Conservation (phyloP, 1,139 yeast species). For the Scheffersomyces quercinus region DNA sequence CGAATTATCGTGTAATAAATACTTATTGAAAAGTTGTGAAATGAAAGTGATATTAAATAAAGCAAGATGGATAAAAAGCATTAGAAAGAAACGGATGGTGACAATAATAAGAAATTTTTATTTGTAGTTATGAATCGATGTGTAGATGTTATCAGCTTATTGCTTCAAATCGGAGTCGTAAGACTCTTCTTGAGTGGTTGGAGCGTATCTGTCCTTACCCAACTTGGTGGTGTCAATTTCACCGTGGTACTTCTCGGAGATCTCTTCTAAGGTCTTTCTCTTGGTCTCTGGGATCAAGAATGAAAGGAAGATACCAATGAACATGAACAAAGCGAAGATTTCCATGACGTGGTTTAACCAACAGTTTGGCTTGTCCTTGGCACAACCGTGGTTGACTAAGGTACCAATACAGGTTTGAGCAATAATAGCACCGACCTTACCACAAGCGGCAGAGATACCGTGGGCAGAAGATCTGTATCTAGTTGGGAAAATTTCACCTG, state of each 20-base stretch:
- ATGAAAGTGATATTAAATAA: too few species aligned
- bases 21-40: too few species aligned
- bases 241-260: slow-evolving; percentile 75
- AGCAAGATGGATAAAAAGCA: too few species aligned
- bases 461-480: slow-evolving; percentile 98
- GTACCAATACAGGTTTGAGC: slow-evolving; percentile 93
- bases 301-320: slow-evolving; percentile 66
- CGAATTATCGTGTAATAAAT: too few species aligned
- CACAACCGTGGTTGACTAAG: slow-evolving; percentile 74
- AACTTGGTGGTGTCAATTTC: slow-evolving; percentile 55
- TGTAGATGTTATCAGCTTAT: slow-evolving; percentile 4
- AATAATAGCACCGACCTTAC: slow-evolving; percentile 95
- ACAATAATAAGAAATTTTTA: not conserved
- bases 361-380: slow-evolving; percentile 59
- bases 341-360: slow-evolving; percentile 90
- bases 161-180: slow-evolving; percentile 17
- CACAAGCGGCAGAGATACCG: slow-evolving; percentile 94
- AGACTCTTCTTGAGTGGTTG: slow-evolving; percentile 16
- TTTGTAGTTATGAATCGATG: not conserved
- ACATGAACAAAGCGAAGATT: slow-evolving; percentile 88
- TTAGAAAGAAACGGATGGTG: too few species aligned
- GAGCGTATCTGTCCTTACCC: slow-evolving; percentile 16
- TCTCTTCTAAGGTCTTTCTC: slow-evolving; percentile 83
- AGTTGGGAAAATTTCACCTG: slow-evolving; percentile 97
- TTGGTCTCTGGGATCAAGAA: slow-evolving; percentile 84